Evolutionary conservation across 257 asterid species (phyloP), one percentile per base, ranked within the genome.

Genomic region (Petrea volubilis): DNA sequence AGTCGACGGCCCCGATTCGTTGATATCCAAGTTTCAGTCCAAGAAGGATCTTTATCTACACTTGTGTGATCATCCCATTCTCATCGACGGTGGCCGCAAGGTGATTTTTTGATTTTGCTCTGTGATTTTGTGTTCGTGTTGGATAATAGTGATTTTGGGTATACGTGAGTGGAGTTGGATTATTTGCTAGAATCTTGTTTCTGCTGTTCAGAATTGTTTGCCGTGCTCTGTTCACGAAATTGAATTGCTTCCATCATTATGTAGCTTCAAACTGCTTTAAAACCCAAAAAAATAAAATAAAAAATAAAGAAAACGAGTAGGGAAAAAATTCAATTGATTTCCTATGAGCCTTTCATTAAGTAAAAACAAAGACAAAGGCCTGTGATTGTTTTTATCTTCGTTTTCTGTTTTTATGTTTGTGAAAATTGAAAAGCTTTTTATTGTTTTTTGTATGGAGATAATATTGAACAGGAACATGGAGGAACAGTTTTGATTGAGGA

Each of bases 81-180:
- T 86, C 50, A 82, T 93, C 59, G 98, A 93, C 58, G 75, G 33
- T 13, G 89, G 88, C 18, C 68, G 77, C 72, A 86, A 88, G 98
- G 97, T 87, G 7, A 34, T 23, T 15, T 1, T 31, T 68, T 25
- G 53, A 40, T 40, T 28, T 60, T 25, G 49, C 51, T 17, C 50
- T 15, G 14, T 66, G 53, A 7, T 17, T 36, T 50, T 36, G 51
- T 7, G n/a, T 21, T 34, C 6, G 4, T 7, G 46, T 21, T 17
- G 18, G 10, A 56, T 58, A 17, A 8, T 17, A 11, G 17, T 15
- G 1, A 23, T 6, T 61, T 52, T 17, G 33, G 0, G 31, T 50
- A 40, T 33, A 3, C 36, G 27, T 40, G 14, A 13, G 49, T 64
- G 27, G 65, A 53, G 68, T 70, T 29, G 52, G 67, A 46, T 60